Evolutionary conservation across 2,329 filamentous ascomycete genomes (phyloP).

Genomic region (Iodosphaeria phyllophila): DNA sequence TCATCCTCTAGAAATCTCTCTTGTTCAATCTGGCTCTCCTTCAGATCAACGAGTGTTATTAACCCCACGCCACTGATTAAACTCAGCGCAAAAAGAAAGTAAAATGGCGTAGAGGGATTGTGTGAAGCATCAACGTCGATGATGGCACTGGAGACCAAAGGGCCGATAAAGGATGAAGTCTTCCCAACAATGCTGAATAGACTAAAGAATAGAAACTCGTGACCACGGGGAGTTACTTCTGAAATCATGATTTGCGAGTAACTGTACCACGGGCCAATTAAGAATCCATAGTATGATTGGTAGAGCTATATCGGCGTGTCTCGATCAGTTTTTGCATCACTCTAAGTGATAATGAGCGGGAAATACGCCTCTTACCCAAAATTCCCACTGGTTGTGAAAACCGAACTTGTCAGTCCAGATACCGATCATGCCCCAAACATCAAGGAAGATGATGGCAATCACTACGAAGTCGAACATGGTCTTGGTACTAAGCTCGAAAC

Average conservation of each 20-base stretch:
- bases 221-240: conserved; percentile 1
- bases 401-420: conserved; percentile 25
- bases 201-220: conserved; percentile 1
- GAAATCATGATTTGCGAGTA: conserved; percentile 1
- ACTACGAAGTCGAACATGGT: conserved; percentile 50
- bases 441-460: conserved; percentile 39
- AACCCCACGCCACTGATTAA: conserved; percentile 33
- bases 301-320: no score
- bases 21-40: conserved; percentile 41
- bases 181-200: conserved; percentile 2
- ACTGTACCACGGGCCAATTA: conserved; percentile 1
- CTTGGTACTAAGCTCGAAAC: conserved; percentile 40
- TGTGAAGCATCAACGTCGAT: conserved; percentile 47
- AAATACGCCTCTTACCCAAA: conserved; percentile 19
- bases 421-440: conserved; percentile 27
- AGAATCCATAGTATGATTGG: conserved; percentile 10
- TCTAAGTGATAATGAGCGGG: no score
- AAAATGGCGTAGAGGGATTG: conserved; percentile 44
- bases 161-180: conserved; percentile 23
- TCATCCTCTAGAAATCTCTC: conserved; percentile 28
- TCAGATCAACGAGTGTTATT: conserved; percentile 36
- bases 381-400: conserved; percentile 25
- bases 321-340: no score
- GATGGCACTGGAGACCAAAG: conserved; percentile 49
- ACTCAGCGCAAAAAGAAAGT: conserved; percentile 43